Base-by-base conservation (phyloP, 2,329 filamentous ascomycete species). In the Hypoxylon sp. region DNA sequence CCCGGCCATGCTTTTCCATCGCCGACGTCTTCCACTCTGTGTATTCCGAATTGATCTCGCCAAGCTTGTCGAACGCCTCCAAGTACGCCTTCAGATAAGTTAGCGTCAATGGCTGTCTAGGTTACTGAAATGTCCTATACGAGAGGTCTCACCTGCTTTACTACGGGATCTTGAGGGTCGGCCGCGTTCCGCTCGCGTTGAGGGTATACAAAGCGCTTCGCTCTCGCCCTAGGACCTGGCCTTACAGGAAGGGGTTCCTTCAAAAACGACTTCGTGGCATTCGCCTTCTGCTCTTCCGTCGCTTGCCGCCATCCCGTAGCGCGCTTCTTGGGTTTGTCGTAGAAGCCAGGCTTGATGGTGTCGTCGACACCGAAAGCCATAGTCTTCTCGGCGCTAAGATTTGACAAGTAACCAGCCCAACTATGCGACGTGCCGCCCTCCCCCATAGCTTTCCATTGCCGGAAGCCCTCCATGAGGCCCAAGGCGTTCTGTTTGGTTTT, bases 281-380 rank as follows among this genome's bases (percentile, higher is more conserved):
- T 68, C 0, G 50, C 55, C n/a, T 32, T 68, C 55, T 68, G 65
- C 46, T 62, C 57, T 18, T 68, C 62, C 4, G 65, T 68, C 14
- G 65, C 65, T 14, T 56, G 55, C 30, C 45, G 46, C 65, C 65
- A 68, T 36, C 65, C 65, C 1, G 54, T 63, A 2, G 65, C 65
- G 12, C 44, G 52, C 48, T 65, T 68, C 33, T 68, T 58, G 2
- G 58, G 65, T 5, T 52, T 61, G 20, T 63, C 44, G 14, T 68
- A 68, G 48, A 65, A 68, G 7, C 62, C 59, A n/a, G 58, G 65
- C 40, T 65, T 61, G 30, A 68, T 68, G 0, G 65, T 68, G 8
- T 65, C 62, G 58, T 68, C 55, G 14, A 52, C 46, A 2, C 48
- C 51, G 16, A 63, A 68, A 1, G 65, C 65, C 52, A 57, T 57